Percentiles rank a stretch among this genome's conserved stretches.
Evolutionary conservation across 192 early-diverging fungal genomes (phyloP).

Genomic region (Rhizophagus clarus): DNA sequence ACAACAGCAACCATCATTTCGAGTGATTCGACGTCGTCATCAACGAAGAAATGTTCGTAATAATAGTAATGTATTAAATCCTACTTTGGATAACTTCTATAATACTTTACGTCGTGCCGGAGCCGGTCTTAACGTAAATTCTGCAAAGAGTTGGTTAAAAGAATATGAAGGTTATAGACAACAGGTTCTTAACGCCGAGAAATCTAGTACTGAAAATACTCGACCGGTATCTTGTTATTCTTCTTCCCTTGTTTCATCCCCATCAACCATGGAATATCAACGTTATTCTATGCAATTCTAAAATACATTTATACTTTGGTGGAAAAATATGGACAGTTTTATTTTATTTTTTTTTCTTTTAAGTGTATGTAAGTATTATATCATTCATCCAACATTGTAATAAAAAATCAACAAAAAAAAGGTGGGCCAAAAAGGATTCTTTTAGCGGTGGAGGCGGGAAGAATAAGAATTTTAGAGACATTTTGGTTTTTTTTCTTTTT

Average conservation of each 20-base stretch:
- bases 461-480: background rate
- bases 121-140: background rate
- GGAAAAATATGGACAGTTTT: no score
- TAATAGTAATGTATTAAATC: constrained; percentile 1
- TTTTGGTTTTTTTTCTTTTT: no score
- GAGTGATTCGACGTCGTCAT: constrained; percentile 10
- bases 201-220: background rate
- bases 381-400: no score
- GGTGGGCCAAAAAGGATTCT: no score
- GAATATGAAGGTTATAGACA: constrained; percentile 18
- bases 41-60: background rate
- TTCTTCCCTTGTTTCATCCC: background rate
- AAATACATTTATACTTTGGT: background rate
- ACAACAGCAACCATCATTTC: background rate
- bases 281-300: background rate
- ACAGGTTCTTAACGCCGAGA: background rate
- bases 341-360: no score
- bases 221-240: background rate
- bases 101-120: background rate
- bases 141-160: constrained; percentile 4
- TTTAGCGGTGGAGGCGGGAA: background rate
- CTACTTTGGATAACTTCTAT: constrained; percentile 13
- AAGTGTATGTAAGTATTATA: no score
- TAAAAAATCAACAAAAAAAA: no score
- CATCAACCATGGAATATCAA: background rate